Evolutionary conservation across 176 grass and related monocot genomes (phyloP), one percentile per base, ranked within the genome.

Genomic region (Oryza nivara): DNA sequence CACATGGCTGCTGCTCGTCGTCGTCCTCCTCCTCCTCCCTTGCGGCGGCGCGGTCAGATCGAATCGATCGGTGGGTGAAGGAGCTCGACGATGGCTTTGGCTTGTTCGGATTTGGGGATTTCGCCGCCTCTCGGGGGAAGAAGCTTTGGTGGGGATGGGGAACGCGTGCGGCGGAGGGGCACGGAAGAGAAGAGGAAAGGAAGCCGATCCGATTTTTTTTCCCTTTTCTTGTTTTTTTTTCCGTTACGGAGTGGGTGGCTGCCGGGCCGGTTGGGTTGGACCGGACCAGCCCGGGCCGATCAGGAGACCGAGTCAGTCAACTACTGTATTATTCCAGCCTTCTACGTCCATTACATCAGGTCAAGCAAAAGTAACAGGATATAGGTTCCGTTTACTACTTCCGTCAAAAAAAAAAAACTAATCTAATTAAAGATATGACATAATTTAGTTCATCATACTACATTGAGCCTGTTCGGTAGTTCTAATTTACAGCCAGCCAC

Each of bases 1-100:
- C 96, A 98, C 96, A 98, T 98, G 75, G 86, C 20, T 41, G 83
- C 15, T 46, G 23, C 15, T 35, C 66, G 12, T 41, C 32, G 12
- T 51, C 32, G n/a, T 48, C 14, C 40, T 35, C 66, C 8, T 41
- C 22, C 5, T 51, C 32, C 51, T 49, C 15, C 40, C 34, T 38
- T 20, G 19, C 6, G 52, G 54, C 35, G 79, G 35, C 58, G 1
- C 67, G 75, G 25, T 72, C 71, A 51, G 72, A 17, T 35, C 22
- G 7, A 52, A 38, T 67, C 19, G 84, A 13, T 40, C 48, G 67
- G 13, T 30, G 22, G 23, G 40, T 4, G 1, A 20, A 1, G 35
- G 22, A 15, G 30, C 32, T 76, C 44, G 44, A 16, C 80, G 76
- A 13, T 61, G 69, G 69, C 43, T 41, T 28, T 61, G 69, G 69